Evolutionary conservation across 1,284 basidiomycete species (phyloP).

Genomic region (Rhodotorula mucilaginosa): DNA sequence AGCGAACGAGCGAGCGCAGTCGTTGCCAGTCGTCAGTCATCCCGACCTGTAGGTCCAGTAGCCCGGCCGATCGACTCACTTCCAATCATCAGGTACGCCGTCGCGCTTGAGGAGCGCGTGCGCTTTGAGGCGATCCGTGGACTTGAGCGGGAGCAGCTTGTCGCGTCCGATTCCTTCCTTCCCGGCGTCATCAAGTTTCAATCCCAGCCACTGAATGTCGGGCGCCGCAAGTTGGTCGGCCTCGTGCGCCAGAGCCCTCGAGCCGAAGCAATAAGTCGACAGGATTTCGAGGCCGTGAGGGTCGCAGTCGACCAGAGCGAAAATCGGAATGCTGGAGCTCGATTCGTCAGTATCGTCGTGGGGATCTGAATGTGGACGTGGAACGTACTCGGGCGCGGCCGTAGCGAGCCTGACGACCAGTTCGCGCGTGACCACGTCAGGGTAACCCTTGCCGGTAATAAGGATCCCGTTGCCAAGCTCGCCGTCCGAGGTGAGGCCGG

Average conservation of each 20-base stretch:
- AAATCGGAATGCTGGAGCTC: conserved; percentile 61
- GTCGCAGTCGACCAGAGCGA: conserved; percentile 82
- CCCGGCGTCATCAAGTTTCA: conserved; percentile 64
- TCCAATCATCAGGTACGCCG: conserved; percentile 65
- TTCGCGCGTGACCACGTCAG: conserved; percentile 81
- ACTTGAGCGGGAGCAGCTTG: conserved; percentile 65
- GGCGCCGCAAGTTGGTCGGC: conserved; percentile 61
- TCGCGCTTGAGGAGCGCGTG: conserved; percentile 61
- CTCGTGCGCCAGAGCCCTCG: conserved; percentile 60
- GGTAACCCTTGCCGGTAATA: conserved; percentile 88
- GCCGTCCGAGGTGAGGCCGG: conserved; percentile 56
- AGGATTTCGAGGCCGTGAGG: conserved; percentile 85
- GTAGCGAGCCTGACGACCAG: conserved; percentile 69
- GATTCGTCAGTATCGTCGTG: not conserved
- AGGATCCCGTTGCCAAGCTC: conserved; percentile 63
- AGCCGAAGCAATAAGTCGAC: conserved; percentile 65
- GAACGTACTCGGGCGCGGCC: conserved; percentile 57
- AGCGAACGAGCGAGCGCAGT: not conserved
- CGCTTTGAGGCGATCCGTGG: conserved; percentile 72
- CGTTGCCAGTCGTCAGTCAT: not conserved
- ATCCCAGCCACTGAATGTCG: conserved; percentile 72
- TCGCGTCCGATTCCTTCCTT: conserved; percentile 64
- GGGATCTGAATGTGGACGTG: conserved; percentile 10
- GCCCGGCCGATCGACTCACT: conserved; percentile 53
- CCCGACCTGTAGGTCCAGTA: not conserved